These are phyloP conservation scores for Ogataea angusta DNA, from an alignment of 805 yeast genomes.

Conservation along the genomic window DNA sequence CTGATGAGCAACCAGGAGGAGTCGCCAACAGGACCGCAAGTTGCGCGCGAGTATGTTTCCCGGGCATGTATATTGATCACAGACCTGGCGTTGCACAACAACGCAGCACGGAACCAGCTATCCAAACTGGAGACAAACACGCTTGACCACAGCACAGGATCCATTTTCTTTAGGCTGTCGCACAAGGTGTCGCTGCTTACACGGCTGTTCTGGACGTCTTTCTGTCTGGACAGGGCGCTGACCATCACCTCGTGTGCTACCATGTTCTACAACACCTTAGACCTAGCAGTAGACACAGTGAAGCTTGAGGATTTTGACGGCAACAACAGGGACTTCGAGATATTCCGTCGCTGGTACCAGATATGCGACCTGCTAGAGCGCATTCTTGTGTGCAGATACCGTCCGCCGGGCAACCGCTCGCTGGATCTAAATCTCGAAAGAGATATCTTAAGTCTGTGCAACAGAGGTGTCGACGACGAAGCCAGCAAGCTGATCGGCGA, in stretches of 20 bases:
- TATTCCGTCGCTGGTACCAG: conserved; percentile 24
- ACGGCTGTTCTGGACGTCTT: conserved; percentile 31
- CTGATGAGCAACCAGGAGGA: conserved; percentile 32
- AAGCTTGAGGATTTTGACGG: conserved; percentile 27
- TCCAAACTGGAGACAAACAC: conserved; percentile 2
- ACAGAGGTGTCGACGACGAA: conserved; percentile 2
- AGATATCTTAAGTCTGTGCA: conserved; percentile 19
- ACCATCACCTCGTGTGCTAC: conserved; percentile 30
- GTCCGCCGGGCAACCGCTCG: conserved; percentile 31
- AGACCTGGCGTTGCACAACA: conserved; percentile 30
- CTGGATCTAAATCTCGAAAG: conserved; percentile 21
- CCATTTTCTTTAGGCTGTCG: conserved; percentile 16
- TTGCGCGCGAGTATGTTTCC: conserved; percentile 24
- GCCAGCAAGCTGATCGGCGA: conserved; percentile 11
- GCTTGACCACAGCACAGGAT: conserved; percentile 3
- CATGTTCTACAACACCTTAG: conserved; percentile 26
- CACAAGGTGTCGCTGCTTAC: conserved; percentile 24
- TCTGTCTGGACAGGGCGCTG: conserved; percentile 30
- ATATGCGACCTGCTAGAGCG: conserved; percentile 27
- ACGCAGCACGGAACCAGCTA: conserved; percentile 25
- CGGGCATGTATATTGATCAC: conserved; percentile 27
- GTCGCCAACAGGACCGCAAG: conserved; percentile 28
- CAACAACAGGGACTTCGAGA: conserved; percentile 23
- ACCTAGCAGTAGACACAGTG: conserved; percentile 27
- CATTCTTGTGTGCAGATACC: conserved; percentile 22